Evolutionary conservation across 805 yeast species (phyloP), one percentile per base, ranked within the genome.

Genomic region (Wickerhamiella alocasiicola): DNA sequence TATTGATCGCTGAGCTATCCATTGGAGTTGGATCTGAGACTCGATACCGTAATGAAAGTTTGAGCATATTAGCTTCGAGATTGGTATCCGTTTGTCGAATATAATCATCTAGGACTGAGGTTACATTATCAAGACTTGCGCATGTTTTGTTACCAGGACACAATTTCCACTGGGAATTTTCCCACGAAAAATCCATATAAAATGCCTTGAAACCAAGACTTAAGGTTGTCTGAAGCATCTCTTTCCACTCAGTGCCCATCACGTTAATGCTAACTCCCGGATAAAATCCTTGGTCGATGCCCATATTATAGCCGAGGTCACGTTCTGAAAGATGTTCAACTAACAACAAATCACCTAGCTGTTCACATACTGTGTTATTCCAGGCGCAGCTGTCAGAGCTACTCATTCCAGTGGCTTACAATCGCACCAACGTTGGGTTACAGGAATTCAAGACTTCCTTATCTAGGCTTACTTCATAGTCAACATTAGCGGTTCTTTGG

Each of bases 161-260:
- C 78, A 77, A 72, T 32, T 43, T 47, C 9, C 46, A 35, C 6
- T 59, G 54, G 18, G 47, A 49, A 26, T 60, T 59, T 51, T 70
- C 70, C 72, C 72, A 74, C 53, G 67, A 73, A n/a, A 72, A 49
- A 49, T 75, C 76, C 5, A 72, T 29, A 45, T 60, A 51, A 15
- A 67, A 36, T 3, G 59, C 49, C 18, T 53, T 57, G 35, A 57
- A 56, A 4, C 73, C 72, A 0, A 49, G 50, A 11, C 48, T 50
- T 23, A 67, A 50, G 5, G 56, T 45, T 7, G 41, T 46, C 16
- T 33, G 39, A 9, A 59, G 24, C 31, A 16, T 20, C 3, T 12
- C 3, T 21, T 28, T 9, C 33, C 31, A 20, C 11, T 36, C 33
- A 15, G 15, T 20, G 15, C 28, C 39, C 39, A 36, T 36, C 5